Percentiles rank a stretch among this genome's conserved stretches.
Conservation (phyloP, 1,139 yeast genomes). For the Candida albicans region DNA sequence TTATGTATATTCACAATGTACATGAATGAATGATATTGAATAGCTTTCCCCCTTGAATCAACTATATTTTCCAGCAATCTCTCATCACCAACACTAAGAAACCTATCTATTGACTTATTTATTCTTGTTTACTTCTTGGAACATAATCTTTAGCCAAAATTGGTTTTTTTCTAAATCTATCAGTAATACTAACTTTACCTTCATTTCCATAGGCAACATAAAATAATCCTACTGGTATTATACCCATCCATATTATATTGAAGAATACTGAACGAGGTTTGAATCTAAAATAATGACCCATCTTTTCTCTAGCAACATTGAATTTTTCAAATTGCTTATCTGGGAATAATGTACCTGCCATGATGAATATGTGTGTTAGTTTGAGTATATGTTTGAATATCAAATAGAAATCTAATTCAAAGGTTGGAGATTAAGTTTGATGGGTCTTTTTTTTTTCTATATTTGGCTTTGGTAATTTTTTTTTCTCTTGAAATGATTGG, state of each 20-base stretch:
- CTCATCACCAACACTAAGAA: neutral
- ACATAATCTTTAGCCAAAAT: slow-evolving; percentile 42
- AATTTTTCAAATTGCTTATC: slow-evolving; percentile 46
- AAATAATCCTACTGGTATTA: slow-evolving; percentile 39
- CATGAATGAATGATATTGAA: too few relatives aligned
- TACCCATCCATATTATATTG: slow-evolving; percentile 39
- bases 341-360: slow-evolving; percentile 50
- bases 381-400: too few relatives aligned
- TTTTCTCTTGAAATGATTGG: neutral
- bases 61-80: too few relatives aligned
- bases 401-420: too few relatives aligned
- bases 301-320: slow-evolving; percentile 44
- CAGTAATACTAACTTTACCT: slow-evolving; percentile 34
- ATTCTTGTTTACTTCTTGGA: slow-evolving; percentile 43
- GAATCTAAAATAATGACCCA: slow-evolving; percentile 47
- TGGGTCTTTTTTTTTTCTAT: neutral
- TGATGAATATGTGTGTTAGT: slow-evolving; percentile 13
- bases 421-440: neutral
- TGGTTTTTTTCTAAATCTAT: slow-evolving; percentile 38
- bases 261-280: slow-evolving; percentile 40
- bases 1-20: too few relatives aligned
- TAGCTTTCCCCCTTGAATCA: too few relatives aligned
- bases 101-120: neutral
- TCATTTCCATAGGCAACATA: slow-evolving; percentile 40
- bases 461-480: neutral